Evolutionary conservation across 2,329 filamentous ascomycete genomes (phyloP), one percentile per base, ranked within the genome.

Genomic region (Bipolaris sorokiniana): DNA sequence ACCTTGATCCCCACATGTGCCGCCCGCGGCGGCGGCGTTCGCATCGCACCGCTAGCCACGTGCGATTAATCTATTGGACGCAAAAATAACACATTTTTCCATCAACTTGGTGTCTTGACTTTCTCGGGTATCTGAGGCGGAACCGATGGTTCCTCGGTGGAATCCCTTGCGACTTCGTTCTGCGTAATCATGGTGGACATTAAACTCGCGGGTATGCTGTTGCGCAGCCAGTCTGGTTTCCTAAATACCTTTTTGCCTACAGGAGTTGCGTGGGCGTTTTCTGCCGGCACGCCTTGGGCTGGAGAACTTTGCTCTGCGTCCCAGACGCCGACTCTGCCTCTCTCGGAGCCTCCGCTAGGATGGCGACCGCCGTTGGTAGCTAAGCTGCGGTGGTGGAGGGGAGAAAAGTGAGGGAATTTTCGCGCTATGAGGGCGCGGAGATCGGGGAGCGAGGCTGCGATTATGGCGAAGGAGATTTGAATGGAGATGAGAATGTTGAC

Each of bases 401-500:
- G 66, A n/a, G 60, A 65, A 38, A 69, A 67, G 15, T 66, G 61
- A 5, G 58, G 54, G 55, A 65, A 66, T 7, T 34, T 61, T 5
- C 68, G 53, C 18, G 63, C 66, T 15, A 70, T 26, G 22, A 70
- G 44, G 1, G 67, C 69, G 13, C 67, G 61, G 4, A 72, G 20
- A 46, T 72, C 69, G 2, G 68, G 69, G 9, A 70, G 54, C 7
- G 63, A 68, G 6, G 69, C 68, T 1, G 68, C 69, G 7, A 70
- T 50, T 26, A 72, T 70, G 1, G 66, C 68, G 11, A 71, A 53
- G 1, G 58, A 59, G 7, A 72, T 62, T 34, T 72, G 67, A 15
- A 71, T 66, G 3, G 67, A 63, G 37, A 70, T 54, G 23, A 71
- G 63, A 20, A 71, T 54, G 22, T 71, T 72, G 50, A 71, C 69